These are phyloP conservation scores for Fusarium caatingaense DNA, from an alignment of 2,329 filamentous ascomycete species.

Conservation along the genomic window DNA sequence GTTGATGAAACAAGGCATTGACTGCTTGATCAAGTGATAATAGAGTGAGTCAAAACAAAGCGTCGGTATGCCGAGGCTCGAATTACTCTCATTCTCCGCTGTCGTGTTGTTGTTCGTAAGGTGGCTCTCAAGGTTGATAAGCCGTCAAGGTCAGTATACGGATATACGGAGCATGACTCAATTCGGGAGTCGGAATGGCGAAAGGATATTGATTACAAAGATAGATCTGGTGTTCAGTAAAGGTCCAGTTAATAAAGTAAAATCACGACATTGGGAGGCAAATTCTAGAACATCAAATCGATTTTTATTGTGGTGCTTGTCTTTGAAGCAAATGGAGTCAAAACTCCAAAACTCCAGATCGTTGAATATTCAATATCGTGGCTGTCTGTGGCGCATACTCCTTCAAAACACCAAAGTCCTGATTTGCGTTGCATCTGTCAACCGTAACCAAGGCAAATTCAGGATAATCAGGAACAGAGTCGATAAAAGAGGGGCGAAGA, in stretches of 20 bases:
- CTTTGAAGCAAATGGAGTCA: not conserved
- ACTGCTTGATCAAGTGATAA: not conserved
- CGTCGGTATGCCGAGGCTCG: conserved; percentile 6
- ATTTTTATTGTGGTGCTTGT: not conserved
- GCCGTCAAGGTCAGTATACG: conserved; percentile 4
- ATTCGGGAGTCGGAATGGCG: conserved; percentile 39
- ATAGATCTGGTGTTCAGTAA: not conserved
- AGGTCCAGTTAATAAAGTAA: not conserved
- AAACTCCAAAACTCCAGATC: conserved; percentile 13
- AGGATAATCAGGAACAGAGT: conserved; percentile 19
- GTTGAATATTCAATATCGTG: not conserved
- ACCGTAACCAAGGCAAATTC: conserved; percentile 16
- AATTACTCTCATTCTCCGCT: not conserved
- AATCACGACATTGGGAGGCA: conserved; percentile 37
- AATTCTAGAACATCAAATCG: conserved; percentile 4
- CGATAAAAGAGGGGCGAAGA: conserved; percentile 17
- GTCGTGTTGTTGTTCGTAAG: conserved; percentile 13
- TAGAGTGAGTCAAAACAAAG: not conserved
- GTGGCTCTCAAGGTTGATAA: conserved; percentile 15
- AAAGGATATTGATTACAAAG: conserved; percentile 26
- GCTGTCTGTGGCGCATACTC: conserved; percentile 25
- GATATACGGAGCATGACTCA: conserved; percentile 4
- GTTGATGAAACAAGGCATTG: conserved; percentile 18
- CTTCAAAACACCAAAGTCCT: not conserved
- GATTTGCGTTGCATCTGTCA: not conserved